Conservation (phyloP, 2,329 filamentous ascomycete species). For the Didymella arachidicola region DNA sequence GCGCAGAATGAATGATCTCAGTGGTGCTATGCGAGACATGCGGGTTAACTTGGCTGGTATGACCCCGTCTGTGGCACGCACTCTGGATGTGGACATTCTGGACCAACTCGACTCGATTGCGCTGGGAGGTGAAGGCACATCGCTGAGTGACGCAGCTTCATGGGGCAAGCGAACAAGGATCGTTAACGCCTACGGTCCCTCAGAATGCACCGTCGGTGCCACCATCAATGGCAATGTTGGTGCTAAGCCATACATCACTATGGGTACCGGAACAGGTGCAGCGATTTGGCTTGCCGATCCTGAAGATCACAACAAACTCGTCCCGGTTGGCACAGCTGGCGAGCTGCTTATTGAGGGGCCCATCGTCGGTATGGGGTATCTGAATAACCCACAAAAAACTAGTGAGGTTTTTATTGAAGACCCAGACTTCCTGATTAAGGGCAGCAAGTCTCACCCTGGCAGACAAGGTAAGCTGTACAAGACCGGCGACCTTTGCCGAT, state of each 20-base stretch:
- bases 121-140: constrained; percentile 50
- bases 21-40: constrained; percentile 50
- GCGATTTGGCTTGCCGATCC: constrained; percentile 54
- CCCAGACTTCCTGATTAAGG: constrained; percentile 64
- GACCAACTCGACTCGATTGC: constrained; percentile 55
- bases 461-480: constrained; percentile 56
- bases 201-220: constrained; percentile 48
- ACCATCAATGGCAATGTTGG: constrained; percentile 44
- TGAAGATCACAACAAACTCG: constrained; percentile 47
- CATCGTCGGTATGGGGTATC: constrained; percentile 52
- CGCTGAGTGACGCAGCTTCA: constrained; percentile 41
- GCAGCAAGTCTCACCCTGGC: constrained; percentile 64
- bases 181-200: constrained; percentile 49
- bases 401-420: constrained; percentile 58
- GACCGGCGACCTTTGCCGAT: constrained; percentile 49
- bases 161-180: constrained; percentile 57
- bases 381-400: constrained; percentile 49
- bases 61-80: constrained; percentile 51
- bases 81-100: constrained; percentile 48
- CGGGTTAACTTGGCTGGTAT: constrained; percentile 46
- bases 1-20: constrained; percentile 58
- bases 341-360: constrained; percentile 69
- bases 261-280: constrained; percentile 48
- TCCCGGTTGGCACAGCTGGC: constrained; percentile 51
- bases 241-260: constrained; percentile 44